Evolutionary conservation across 352 stramenopile species (phyloP).

Genomic region (Pythium apleroticum): DNA sequence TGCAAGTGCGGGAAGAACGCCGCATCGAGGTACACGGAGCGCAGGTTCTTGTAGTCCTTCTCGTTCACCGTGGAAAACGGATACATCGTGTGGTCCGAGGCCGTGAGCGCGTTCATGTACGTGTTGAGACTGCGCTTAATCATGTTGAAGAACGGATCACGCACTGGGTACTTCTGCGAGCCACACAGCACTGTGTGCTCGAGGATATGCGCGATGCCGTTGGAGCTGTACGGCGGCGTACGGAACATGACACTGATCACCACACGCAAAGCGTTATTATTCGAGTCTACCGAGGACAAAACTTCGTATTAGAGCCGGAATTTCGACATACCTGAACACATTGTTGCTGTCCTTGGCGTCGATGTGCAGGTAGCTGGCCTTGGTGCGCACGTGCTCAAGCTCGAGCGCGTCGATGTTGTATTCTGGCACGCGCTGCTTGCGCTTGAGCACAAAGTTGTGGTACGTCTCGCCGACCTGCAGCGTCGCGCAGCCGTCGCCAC

Average conservation of each 20-base stretch:
- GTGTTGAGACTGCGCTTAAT: conserved; percentile 98
- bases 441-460: conserved; percentile 75
- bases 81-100: conserved; percentile 98
- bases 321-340: conserved; percentile 56
- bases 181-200: conserved; percentile 96
- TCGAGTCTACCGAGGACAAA: neutral
- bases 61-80: conserved; percentile 97
- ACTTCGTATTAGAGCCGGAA: neutral
- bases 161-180: conserved; percentile 95
- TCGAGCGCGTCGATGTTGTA: conserved; percentile 82
- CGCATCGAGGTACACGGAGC: conserved; percentile 97
- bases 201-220: conserved; percentile 98
- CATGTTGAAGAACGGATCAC: conserved; percentile 99
- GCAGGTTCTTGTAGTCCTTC: conserved; percentile 98
- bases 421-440: conserved; percentile 68
- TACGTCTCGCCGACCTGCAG: conserved; percentile 62
- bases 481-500: conserved; percentile 56
- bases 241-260: conserved; percentile 95
- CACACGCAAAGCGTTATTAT: neutral
- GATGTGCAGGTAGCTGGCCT: conserved; percentile 79
- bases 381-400: conserved; percentile 68
- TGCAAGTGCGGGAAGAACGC: conserved; percentile 94
- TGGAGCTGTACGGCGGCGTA: conserved; percentile 95
- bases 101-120: conserved; percentile 99
- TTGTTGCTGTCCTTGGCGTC: conserved; percentile 86